phyloP scores from a whole-genome alignment of 2,329 filamentous ascomycete genomes.

The Daldinia eschscholtzii region DNA sequence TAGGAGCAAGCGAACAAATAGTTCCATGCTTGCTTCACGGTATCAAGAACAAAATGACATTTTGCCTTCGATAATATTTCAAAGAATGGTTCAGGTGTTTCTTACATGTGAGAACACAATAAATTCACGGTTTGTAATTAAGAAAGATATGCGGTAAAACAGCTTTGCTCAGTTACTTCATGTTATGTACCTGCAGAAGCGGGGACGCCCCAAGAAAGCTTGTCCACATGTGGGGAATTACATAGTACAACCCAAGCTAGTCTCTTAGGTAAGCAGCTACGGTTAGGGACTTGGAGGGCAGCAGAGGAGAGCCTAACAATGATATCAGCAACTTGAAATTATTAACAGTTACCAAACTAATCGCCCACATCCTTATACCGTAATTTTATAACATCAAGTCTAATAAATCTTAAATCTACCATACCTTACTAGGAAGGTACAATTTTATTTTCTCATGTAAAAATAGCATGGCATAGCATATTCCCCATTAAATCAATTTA shows the following conservation, averaged over 20 bases:
- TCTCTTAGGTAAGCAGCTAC: not conserved
- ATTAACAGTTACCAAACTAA: too few species aligned
- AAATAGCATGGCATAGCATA: constrained; percentile 34
- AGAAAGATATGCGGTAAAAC: not conserved
- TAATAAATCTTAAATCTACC: not conserved
- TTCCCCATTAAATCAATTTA: not conserved
- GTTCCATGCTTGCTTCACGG: not conserved
- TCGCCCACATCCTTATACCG: not conserved
- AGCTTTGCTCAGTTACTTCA: constrained; percentile 11
- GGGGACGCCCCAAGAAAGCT: constrained; percentile 6
- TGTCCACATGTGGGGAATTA: not conserved
- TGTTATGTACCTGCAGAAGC: constrained; percentile 9
- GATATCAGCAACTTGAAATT: constrained; percentile 4
- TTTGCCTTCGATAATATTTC: not conserved
- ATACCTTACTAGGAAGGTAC: not conserved
- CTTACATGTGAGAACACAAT: constrained; percentile 6
- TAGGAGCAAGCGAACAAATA: not conserved
- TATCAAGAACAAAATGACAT: not conserved
- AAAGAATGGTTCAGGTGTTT: constrained; percentile 6
- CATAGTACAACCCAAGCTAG: not conserved
- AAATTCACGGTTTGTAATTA: constrained; percentile 10
- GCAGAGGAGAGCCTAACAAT: constrained; percentile 10
- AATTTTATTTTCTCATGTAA: not conserved
- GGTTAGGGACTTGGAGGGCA: not conserved
- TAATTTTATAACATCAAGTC: not conserved